Percentiles rank a stretch among this genome's conserved stretches.
phyloP scores from a whole-genome alignment of 768 basidiomycete genomes.

The Fomitopsis pulvina region DNA sequence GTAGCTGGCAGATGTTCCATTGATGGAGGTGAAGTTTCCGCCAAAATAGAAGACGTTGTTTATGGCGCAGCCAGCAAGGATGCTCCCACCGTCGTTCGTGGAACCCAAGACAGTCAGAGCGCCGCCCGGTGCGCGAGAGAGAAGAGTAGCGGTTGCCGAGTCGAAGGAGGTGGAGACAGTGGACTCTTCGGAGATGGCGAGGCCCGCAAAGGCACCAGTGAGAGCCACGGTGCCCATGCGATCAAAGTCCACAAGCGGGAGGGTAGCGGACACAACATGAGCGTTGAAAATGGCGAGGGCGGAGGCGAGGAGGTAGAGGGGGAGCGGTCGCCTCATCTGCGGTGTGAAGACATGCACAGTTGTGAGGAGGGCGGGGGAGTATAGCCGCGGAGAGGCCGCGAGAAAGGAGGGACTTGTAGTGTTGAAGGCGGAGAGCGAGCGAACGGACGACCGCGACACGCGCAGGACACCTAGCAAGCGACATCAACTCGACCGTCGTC shows the following conservation, averaged over 20 bases:
- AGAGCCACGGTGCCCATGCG: constrained; percentile 87
- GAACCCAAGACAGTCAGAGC: constrained; percentile 63
- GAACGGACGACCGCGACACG: neutral
- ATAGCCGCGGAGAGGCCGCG: neutral
- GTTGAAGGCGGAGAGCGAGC: neutral
- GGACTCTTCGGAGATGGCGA: constrained; percentile 66
- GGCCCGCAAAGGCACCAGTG: constrained; percentile 81
- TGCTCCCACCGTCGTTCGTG: constrained; percentile 74
- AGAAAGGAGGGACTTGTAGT: constrained; percentile 1
- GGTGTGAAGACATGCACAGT: constrained; percentile 2
- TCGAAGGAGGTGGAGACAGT: constrained; percentile 51
- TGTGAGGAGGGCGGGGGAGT: constrained; percentile 1
- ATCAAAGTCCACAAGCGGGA: constrained; percentile 23
- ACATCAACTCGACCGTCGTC: no score
- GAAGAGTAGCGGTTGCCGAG: constrained; percentile 62
- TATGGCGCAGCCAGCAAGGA: constrained; percentile 68
- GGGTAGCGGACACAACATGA: constrained; percentile 24
- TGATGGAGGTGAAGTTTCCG: constrained; percentile 76
- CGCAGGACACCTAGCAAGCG: no score
- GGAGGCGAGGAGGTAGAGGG: constrained; percentile 1
- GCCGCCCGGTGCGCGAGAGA: constrained; percentile 60
- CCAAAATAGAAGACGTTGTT: constrained; percentile 69
- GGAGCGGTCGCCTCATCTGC: neutral
- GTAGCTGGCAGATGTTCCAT: constrained; percentile 53
- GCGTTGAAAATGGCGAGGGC: constrained; percentile 22